phyloP scores from a whole-genome alignment of 371 early-diverging fungal species.

The Dipsacomyces acuminosporus region DNA sequence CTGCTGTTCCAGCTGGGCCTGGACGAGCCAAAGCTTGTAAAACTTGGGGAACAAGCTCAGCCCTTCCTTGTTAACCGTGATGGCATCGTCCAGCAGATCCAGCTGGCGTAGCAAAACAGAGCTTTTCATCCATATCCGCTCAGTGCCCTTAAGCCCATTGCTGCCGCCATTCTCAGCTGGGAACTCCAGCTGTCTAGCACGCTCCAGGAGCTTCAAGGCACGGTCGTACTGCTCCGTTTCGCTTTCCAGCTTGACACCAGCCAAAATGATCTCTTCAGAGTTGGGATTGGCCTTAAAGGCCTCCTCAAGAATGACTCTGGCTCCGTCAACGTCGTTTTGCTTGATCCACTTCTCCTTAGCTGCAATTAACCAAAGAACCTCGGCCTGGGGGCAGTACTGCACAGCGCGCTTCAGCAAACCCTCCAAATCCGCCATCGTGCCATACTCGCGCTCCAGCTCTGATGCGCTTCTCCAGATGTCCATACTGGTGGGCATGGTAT shows the following conservation, averaged over 20 bases:
- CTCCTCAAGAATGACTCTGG: slow-evolving; percentile 74
- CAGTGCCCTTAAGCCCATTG: slow-evolving; percentile 10
- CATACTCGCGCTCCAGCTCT: slow-evolving; percentile 81
- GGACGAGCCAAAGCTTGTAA: slow-evolving; percentile 92
- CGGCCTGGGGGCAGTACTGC: slow-evolving; percentile 84
- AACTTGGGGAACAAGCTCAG: slow-evolving; percentile 66
- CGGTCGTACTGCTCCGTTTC: slow-evolving; percentile 78
- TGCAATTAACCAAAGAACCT: slow-evolving; percentile 93
- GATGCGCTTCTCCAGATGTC: slow-evolving; percentile 88
- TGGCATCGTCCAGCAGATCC: slow-evolving; percentile 60
- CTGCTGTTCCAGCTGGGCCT: slow-evolving; percentile 78
- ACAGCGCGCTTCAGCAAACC: slow-evolving; percentile 81
- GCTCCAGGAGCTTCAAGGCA: slow-evolving; percentile 69
- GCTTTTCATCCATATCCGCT: slow-evolving; percentile 93
- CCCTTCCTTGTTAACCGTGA: slow-evolving; percentile 66
- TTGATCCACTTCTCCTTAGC: slow-evolving; percentile 90
- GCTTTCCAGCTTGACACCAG: slow-evolving; percentile 92
- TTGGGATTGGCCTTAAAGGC: slow-evolving; percentile 90
- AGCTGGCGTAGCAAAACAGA: slow-evolving; percentile 81
- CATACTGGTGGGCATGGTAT: slow-evolving; percentile 69
- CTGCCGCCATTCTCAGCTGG: background rate
- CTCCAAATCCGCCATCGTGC: slow-evolving; percentile 71
- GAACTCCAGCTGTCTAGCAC: slow-evolving; percentile 64
- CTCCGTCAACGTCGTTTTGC: slow-evolving; percentile 78
- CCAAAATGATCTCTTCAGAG: slow-evolving; percentile 90